Evolutionary conservation across 2,329 filamentous ascomycete genomes (phyloP), one percentile per base, ranked within the genome.

Genomic region (Juglanconis juglandina): DNA sequence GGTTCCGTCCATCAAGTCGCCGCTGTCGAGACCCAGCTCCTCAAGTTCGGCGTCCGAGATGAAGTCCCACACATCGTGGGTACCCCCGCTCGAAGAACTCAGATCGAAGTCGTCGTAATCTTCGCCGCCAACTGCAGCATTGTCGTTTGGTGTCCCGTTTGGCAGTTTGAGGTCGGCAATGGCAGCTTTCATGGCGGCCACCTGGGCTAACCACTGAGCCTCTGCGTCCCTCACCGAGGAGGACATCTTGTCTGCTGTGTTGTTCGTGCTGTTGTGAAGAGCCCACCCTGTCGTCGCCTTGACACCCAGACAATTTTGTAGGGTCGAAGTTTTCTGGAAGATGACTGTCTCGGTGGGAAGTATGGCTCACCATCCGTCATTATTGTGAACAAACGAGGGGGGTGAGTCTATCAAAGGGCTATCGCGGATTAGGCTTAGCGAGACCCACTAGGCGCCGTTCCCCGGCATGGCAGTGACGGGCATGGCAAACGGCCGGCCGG

Each of bases 41-140:
- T 88, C 83, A 35, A 85, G 76, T 63, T 90, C 90, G 67, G 86
- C 88, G 68, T 93, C 89, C 61, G 88, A 92, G 69, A 96, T 91
- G 61, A 96, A 87, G 71, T 97, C 93, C 94, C 94, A 97, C 9
- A 97, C 87, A 74, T 97, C 92, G 61, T 94, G 90, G 5, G 85
- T 84, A 17, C 83, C 86, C 48, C 83, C 85, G 5, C 84, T 84
- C 10, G 33, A 30, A 2, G 81, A 83, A 1, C 78, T 81, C 64
- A 80, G 80, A 11, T 76, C 77, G 59, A 80, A 79, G 11, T 79
- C 79, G 34, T 80, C 79, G 35, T 83, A 79, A 39, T 91, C 87
- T 8, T 91, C 86, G 63, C 90, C 87, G 54, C 87, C 75, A 48
- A 82, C 77, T 17, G 77, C 76, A 44, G 75, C 70, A 49, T 77